Percentiles rank a stretch among this genome's conserved stretches.
Evolutionary conservation across 495 filamentous ascomycete genomes (phyloP).

Genomic region (Immersiella caudata): DNA sequence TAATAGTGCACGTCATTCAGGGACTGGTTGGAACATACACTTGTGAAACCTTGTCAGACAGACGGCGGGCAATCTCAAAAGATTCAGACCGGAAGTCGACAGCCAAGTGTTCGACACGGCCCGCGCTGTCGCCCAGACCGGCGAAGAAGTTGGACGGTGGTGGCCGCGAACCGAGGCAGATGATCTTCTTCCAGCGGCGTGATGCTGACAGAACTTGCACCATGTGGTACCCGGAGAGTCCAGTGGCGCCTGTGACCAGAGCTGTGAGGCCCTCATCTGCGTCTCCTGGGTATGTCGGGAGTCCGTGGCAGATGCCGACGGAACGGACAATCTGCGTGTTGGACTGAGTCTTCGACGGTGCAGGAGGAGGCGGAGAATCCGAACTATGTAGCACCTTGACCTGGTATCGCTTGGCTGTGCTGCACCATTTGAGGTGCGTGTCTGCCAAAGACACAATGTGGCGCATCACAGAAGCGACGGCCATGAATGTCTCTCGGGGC

Average conservation of each 20-base stretch:
- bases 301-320: constrained; percentile 49
- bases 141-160: constrained; percentile 37
- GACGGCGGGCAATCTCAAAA: constrained; percentile 41
- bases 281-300: constrained; percentile 43
- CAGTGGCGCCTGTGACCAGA: constrained; percentile 58
- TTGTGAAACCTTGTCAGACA: constrained; percentile 31
- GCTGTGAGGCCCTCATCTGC: constrained; percentile 47
- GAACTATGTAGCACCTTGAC: not conserved
- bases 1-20: too few species aligned
- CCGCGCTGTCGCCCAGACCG: constrained; percentile 25
- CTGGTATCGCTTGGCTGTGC: constrained; percentile 22
- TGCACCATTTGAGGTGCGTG: constrained; percentile 28
- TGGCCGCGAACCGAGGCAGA: constrained; percentile 50
- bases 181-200: constrained; percentile 56
- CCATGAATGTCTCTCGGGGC: not conserved
- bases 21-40: constrained; percentile 23
- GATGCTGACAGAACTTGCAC: constrained; percentile 49
- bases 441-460: constrained; percentile 25
- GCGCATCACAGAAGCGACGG: constrained; percentile 11
- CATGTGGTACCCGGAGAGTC: constrained; percentile 54
- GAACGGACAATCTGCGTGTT: constrained; percentile 31
- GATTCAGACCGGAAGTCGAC: constrained; percentile 51
- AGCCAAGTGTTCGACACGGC: constrained; percentile 48
- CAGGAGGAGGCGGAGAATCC: not conserved
- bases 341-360: not conserved